phyloP scores from a whole-genome alignment of 768 basidiomycete genomes.

The Russula abietina region DNA sequence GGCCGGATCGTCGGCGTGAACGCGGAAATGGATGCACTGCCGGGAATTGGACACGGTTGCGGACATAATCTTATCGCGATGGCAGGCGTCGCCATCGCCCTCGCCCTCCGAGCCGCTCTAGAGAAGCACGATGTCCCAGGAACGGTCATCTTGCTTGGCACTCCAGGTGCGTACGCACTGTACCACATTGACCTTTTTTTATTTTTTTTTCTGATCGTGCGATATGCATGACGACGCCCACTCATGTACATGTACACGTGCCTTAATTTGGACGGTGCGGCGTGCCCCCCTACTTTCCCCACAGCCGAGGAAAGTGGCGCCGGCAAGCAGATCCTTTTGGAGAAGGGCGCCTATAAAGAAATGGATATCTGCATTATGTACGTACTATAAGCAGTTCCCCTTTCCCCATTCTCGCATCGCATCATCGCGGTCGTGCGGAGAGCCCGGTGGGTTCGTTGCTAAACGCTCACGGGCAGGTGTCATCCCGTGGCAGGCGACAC shows the following conservation, averaged over 20 bases:
- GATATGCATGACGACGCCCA: no score
- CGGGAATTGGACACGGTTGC: conserved; percentile 58
- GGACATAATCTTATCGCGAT: conserved; percentile 83
- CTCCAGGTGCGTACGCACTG: conserved; percentile 40
- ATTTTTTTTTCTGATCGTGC: no score
- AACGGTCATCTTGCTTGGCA: conserved; percentile 69
- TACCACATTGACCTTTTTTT: not conserved
- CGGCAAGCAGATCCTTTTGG: conserved; percentile 69
- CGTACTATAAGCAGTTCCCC: conserved; percentile 15
- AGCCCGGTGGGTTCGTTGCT: not conserved
- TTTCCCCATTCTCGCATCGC: not conserved
- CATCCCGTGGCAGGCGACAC: conserved; percentile 59
- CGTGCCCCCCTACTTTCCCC: no score
- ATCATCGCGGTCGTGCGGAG: not conserved
- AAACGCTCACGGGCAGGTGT: conserved; percentile 45
- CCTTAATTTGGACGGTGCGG: not conserved
- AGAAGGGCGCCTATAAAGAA: conserved; percentile 69
- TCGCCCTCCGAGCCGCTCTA: conserved; percentile 67
- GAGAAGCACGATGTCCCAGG: conserved; percentile 57
- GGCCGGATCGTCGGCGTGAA: conserved; percentile 68
- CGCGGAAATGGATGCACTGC: conserved; percentile 66
- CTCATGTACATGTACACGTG: not conserved
- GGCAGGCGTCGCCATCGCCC: conserved; percentile 65
- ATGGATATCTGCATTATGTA: conserved; percentile 83
- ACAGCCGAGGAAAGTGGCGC: conserved; percentile 73